Conservation (phyloP, 768 basidiomycete species). For the Serendipita sp. region DNA sequence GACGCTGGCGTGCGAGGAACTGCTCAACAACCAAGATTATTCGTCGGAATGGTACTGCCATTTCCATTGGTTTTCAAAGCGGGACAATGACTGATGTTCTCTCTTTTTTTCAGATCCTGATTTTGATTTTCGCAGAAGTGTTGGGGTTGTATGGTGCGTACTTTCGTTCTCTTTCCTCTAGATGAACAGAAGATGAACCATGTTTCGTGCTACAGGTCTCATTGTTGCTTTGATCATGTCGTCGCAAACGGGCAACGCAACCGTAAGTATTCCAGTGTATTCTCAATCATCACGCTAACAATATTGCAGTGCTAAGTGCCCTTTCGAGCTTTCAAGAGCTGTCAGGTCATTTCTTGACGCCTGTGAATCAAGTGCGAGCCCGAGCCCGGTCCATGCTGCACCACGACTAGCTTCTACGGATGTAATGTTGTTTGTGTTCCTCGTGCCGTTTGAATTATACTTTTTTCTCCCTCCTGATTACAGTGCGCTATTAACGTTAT, state of each 20-base stretch:
- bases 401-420: background rate
- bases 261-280: background rate
- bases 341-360: too few relatives aligned
- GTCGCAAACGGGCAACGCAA: background rate
- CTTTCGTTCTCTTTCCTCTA: background rate
- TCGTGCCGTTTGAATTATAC: background rate
- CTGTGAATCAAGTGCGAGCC: too few relatives aligned
- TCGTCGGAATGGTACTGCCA: slow-evolving; percentile 76
- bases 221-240: slow-evolving; percentile 89
- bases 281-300: background rate
- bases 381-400: background rate
- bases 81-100: background rate
- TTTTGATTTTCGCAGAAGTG: slow-evolving; percentile 95
- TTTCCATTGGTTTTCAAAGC: background rate
- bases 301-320: background rate
- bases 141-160: slow-evolving; percentile 67
- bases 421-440: background rate
- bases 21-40: slow-evolving; percentile 87
- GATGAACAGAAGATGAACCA: background rate
- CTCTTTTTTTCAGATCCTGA: slow-evolving; percentile 29
- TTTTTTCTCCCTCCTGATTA: background rate
- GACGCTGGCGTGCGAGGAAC: slow-evolving; percentile 97
- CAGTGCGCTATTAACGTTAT: background rate
- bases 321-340: background rate
- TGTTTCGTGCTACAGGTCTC: slow-evolving; percentile 34